These are phyloP conservation scores for Rhynchospora pubera DNA, from an alignment of 176 grass and related monocot species.

Conservation along the genomic window DNA sequence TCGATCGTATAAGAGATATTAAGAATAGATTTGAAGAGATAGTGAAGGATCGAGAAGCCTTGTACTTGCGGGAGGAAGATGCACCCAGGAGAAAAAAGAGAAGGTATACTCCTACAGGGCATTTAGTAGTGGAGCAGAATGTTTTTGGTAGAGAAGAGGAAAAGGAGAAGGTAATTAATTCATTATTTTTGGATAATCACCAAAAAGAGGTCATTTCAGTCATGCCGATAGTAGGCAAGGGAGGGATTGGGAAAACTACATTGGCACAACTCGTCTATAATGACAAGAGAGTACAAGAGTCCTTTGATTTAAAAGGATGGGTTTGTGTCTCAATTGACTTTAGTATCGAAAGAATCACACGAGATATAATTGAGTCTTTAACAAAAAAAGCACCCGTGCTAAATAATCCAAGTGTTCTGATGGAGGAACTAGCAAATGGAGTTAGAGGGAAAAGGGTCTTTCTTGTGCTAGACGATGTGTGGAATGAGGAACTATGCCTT, in stretches of 20 bases:
- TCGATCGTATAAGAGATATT: neutral
- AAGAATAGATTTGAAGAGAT: constrained; percentile 18
- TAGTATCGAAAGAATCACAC: neutral
- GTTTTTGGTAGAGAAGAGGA: constrained; percentile 12
- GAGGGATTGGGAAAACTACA: constrained; percentile 28
- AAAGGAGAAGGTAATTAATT: constrained; percentile 16
- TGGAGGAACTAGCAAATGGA: neutral
- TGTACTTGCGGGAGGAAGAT: neutral
- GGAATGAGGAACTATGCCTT: neutral
- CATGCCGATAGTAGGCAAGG: constrained; percentile 19
- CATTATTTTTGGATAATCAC: neutral
- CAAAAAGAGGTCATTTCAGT: neutral
- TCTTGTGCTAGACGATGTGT: constrained; percentile 27
- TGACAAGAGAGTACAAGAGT: neutral
- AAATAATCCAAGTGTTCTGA: neutral
- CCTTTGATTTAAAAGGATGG: constrained; percentile 17
- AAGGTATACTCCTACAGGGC: neutral
- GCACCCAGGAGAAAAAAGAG: neutral
- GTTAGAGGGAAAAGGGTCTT: neutral
- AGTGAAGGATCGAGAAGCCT: neutral
- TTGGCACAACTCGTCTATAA: constrained; percentile 25
- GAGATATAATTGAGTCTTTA: constrained; percentile 16
- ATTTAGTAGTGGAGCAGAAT: neutral
- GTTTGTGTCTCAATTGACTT: constrained; percentile 18
- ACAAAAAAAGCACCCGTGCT: neutral